Conservation (phyloP, 257 asterid genomes). For the Solanum pinnatisectum region DNA sequence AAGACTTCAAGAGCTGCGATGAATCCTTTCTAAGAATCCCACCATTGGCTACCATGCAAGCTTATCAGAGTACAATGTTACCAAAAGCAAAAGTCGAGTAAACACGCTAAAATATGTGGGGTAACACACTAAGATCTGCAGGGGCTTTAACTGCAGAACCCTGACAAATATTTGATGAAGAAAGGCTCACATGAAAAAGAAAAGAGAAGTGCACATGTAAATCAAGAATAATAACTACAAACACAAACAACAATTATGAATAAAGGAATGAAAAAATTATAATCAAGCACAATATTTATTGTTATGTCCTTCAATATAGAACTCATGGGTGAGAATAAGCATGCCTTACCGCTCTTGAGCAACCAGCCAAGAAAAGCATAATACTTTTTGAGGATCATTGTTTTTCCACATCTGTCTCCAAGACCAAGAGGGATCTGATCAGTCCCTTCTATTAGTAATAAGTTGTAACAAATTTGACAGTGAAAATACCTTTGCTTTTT, state of each 20-base stretch:
- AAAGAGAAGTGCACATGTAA: not conserved
- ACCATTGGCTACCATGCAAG: not conserved
- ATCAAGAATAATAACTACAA: not conserved
- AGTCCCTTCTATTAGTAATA: not conserved
- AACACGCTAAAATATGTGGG: not conserved
- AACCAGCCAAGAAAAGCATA: not conserved
- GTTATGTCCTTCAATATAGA: not conserved
- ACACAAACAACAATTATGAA: not conserved
- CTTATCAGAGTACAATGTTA: not conserved
- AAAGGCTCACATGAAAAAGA: not conserved
- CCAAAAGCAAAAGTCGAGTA: not conserved
- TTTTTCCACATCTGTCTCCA: not conserved
- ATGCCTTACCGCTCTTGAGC: not conserved
- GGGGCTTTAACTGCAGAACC: not conserved
- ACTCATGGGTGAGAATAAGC: not conserved
- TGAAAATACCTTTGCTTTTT: not conserved
- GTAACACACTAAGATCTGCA: not conserved
- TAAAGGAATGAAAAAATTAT: not conserved
- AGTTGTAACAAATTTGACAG: not conserved
- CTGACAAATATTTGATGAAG: not conserved
- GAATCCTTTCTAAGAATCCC: not conserved
- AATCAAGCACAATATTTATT: not conserved
- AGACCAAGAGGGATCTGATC: not conserved
- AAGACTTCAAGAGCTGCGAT: not conserved
- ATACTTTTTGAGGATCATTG: not conserved